Evolutionary conservation across 1,139 yeast species (phyloP), one percentile per base, ranked within the genome.

Genomic region (Geotrichum restrictum): DNA sequence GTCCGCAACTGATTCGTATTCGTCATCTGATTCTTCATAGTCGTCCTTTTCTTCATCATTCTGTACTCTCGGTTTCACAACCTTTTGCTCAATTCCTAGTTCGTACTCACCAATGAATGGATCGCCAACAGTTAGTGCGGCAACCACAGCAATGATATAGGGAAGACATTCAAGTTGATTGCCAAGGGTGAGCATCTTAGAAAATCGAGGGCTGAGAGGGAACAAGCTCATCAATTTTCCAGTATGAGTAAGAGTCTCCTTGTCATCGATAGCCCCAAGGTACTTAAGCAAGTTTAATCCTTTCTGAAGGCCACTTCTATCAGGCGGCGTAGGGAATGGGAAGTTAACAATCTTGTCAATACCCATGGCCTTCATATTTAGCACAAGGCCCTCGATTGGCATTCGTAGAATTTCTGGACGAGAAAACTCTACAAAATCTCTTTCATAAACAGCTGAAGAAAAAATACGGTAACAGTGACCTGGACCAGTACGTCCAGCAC

Each of bases 401-500:
- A 88, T 91, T 60, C 98, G 76, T 56, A 88, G 71, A 53, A 94
- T 91, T 67, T 94, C 99, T 0, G 99, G 98, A 53, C 75, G 77
- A 22, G 94, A 78, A 62, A 93, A 93, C 62, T 85, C 88, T 3
- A 76, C 76, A 67, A 94, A 93, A 61, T 86, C 93, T 56, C 83
- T 80, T 64, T 93, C 98, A 67, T 77, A 94, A 7, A 94, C 87
- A 0, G 98, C 98, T n/a, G 98, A 91, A 0, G 98, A 91, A 63
- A 77, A 94, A 21, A 94, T 71, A 56, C 98, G 75, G 67, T 94
- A 94, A 67, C 97, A 88, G 64, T 94, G 98, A 52, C 99, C 99
- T 0, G 98, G 98, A 0, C 98, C 98, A 0, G 98, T 93, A 79
- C 99, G 86, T 66, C 98, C 99, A 49, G 99, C 98, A 77, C 99